phyloP scores from a whole-genome alignment of 106 monocot genomes.

The Amphibolis antarctica region DNA sequence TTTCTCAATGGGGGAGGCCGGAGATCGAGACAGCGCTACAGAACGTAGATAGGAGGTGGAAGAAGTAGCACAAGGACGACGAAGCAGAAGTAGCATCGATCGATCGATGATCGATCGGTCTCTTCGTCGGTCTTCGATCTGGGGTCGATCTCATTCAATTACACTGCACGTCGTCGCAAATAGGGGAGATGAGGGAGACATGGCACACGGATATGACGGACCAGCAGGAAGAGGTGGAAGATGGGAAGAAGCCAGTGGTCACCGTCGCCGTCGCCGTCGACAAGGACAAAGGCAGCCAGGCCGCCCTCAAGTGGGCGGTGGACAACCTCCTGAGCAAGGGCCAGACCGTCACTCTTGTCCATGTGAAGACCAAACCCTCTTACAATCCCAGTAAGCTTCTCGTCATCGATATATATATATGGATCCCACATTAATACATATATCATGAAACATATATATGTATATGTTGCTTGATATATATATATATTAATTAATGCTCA shows the following conservation, averaged over 20 bases:
- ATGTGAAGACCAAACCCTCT: constrained; percentile 23
- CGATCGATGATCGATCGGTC: neutral
- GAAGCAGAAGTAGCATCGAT: too few species aligned
- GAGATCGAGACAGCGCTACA: neutral
- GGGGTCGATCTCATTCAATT: neutral
- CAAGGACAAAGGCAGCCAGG: constrained; percentile 39
- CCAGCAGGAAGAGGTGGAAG: neutral
- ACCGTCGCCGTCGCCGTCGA: constrained; percentile 37
- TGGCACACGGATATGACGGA: too few species aligned
- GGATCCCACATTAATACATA: neutral
- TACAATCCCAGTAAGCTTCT: neutral
- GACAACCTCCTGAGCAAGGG: constrained; percentile 27
- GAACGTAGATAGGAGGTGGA: too few species aligned
- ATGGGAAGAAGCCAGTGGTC: constrained; percentile 6
- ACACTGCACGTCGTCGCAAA: neutral
- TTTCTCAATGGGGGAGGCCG: neutral
- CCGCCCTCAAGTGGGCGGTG: constrained; percentile 37
- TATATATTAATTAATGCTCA: neutral
- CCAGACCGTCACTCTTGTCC: constrained; percentile 23
- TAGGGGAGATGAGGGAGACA: neutral
- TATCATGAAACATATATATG: neutral
- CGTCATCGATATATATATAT: neutral
- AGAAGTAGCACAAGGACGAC: neutral
- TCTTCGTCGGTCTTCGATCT: neutral
- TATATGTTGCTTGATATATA: neutral